A percentile compares a stretch with the other conserved stretches of the same genome.
Evolutionary conservation across 106 monocot species (phyloP).

Genomic region (Allium sativum): DNA sequence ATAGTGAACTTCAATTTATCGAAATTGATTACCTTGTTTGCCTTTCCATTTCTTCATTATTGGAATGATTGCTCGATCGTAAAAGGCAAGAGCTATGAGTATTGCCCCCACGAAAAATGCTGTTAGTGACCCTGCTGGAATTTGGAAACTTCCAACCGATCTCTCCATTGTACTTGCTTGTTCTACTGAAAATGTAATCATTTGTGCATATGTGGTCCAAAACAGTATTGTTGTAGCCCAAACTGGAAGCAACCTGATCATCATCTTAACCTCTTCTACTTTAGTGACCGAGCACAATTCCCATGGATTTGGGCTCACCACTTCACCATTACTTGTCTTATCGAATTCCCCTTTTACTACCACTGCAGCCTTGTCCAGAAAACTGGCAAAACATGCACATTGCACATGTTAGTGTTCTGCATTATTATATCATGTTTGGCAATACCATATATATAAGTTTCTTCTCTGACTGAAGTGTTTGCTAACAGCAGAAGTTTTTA

Average conservation of each 20-base stretch:
- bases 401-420: background rate
- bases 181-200: slow-evolving; percentile 90
- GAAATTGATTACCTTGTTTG: slow-evolving; percentile 17
- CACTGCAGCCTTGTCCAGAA: slow-evolving; percentile 61
- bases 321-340: background rate
- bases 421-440: background rate
- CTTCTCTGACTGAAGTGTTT: background rate
- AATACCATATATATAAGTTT: background rate
- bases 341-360: slow-evolving; percentile 32
- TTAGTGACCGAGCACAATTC: slow-evolving; percentile 51
- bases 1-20: too few species aligned
- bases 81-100: slow-evolving; percentile 42
- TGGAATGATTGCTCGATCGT: slow-evolving; percentile 62
- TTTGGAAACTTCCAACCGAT: slow-evolving; percentile 42
- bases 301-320: slow-evolving; percentile 33
- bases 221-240: slow-evolving; percentile 86
- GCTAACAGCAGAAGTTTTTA: too few species aligned
- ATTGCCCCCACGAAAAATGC: slow-evolving; percentile 70
- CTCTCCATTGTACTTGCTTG: slow-evolving; percentile 70
- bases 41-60: slow-evolving; percentile 34
- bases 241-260: slow-evolving; percentile 64
- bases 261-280: slow-evolving; percentile 87
- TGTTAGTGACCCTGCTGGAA: slow-evolving; percentile 64
- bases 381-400: slow-evolving; percentile 13
- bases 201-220: slow-evolving; percentile 84